Evolutionary conservation across 192 early-diverging fungal species (phyloP).

Genomic region (Coemansia sp.): DNA sequence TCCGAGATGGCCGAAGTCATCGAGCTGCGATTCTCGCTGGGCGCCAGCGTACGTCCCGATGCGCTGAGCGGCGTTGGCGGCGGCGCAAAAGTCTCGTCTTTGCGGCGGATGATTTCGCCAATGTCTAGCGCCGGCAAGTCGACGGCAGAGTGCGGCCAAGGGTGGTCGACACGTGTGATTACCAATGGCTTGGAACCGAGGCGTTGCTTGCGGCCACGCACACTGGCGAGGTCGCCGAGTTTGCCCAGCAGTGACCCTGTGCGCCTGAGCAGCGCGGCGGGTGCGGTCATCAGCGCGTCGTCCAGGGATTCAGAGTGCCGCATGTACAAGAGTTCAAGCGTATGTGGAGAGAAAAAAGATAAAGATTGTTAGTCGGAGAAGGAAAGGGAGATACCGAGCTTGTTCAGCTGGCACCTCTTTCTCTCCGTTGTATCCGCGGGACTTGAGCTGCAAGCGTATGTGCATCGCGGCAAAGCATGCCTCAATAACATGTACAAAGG

Average conservation of each 20-base stretch:
- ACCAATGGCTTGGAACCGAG: conserved; percentile 1
- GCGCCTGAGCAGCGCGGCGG: not conserved
- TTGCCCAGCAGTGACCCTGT: conserved; percentile 16
- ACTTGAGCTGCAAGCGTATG: not conserved
- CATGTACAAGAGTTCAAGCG: not conserved
- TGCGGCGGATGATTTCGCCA: conserved; percentile 38
- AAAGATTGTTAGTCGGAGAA: not conserved
- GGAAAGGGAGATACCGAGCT: not conserved
- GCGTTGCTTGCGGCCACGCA: conserved; percentile 1
- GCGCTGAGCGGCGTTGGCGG: conserved; percentile 16
- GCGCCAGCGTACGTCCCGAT: conserved; percentile 16
- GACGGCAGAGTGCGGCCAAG: conserved; percentile 4
- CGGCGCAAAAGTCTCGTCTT: conserved; percentile 15
- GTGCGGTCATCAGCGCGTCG: not conserved
- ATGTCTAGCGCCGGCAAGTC: conserved; percentile 35
- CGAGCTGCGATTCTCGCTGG: conserved; percentile 12
- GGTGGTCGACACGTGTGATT: conserved; percentile 35
- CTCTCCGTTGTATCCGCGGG: not conserved
- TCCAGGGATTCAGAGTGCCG: conserved; percentile 1
- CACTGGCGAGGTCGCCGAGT: conserved; percentile 2
- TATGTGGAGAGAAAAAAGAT: not conserved
- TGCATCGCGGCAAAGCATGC: not conserved
- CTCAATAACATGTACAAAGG: not conserved
- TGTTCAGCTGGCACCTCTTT: not conserved
- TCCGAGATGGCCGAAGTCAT: conserved; percentile 1